A percentile compares a stretch with the other conserved stretches of the same genome.
phyloP scores from a whole-genome alignment of 352 stramenopile species.

The Lagenidium giganteum region DNA sequence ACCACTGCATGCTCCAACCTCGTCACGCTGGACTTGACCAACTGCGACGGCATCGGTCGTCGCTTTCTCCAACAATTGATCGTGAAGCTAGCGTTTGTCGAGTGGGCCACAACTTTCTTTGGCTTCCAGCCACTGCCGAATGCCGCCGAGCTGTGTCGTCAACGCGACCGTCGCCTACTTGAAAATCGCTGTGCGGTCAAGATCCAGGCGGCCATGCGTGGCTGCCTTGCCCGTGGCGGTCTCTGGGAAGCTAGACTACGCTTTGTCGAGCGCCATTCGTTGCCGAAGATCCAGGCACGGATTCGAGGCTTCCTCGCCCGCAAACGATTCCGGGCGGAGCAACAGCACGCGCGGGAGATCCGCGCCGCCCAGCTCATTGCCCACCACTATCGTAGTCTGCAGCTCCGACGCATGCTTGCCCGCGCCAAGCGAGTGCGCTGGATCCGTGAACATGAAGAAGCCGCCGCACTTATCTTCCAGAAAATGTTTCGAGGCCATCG shows the following conservation, averaged over 20 bases:
- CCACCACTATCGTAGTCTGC: conserved; percentile 42
- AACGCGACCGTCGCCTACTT: conserved; percentile 46
- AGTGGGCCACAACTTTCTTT: conserved; percentile 78
- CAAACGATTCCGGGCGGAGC: conserved; percentile 29
- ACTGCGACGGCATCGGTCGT: conserved; percentile 63
- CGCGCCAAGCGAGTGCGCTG: conserved; percentile 38
- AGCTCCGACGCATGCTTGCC: conserved; percentile 42
- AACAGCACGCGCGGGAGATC: conserved; percentile 22
- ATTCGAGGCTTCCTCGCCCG: conserved; percentile 73
- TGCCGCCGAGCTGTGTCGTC: conserved; percentile 57
- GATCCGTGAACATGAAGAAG: conserved; percentile 52
- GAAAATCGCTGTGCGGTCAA: conserved; percentile 44
- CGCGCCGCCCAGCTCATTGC: conserved; percentile 33
- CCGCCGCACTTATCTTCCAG: conserved; percentile 65
- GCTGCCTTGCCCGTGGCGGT: conserved; percentile 68
- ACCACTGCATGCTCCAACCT: conserved; percentile 59
- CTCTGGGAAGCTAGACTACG: conserved; percentile 64
- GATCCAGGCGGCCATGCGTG: conserved; percentile 82
- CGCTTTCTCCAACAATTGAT: conserved; percentile 73
- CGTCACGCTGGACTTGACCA: conserved; percentile 83
- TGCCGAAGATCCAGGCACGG: conserved; percentile 77
- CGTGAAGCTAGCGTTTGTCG: conserved; percentile 71
- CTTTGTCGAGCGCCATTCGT: conserved; percentile 51
- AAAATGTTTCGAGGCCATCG: conserved; percentile 70
- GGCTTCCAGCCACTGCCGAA: conserved; percentile 85